A percentile compares a stretch with the other conserved stretches of the same genome.
These are phyloP conservation scores for Kalmusia sp. DNA, from an alignment of 2,329 filamentous ascomycete species.

Conservation along the genomic window DNA sequence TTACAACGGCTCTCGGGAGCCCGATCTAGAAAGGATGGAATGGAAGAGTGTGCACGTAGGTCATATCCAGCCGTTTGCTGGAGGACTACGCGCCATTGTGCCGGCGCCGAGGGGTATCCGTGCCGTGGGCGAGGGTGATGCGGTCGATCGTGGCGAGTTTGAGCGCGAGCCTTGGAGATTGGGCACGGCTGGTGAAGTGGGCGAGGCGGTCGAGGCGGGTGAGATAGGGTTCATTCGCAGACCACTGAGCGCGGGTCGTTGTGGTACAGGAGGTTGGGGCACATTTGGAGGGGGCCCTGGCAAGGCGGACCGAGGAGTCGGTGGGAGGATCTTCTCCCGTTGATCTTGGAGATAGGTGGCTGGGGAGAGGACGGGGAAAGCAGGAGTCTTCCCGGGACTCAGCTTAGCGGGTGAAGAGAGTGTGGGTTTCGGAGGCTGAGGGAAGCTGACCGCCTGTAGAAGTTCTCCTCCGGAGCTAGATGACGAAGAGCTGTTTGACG, in stretches of 20 bases:
- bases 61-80: constrained; percentile 45
- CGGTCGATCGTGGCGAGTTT: constrained; percentile 18
- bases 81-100: constrained; percentile 44
- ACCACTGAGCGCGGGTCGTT: constrained; percentile 28
- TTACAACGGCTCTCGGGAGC: constrained; percentile 30
- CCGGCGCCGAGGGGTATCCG: constrained; percentile 44
- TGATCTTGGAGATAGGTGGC: constrained; percentile 42
- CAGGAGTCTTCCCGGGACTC: constrained; percentile 32
- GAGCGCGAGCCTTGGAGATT: constrained; percentile 14
- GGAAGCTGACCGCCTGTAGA: constrained; percentile 28
- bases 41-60: neutral
- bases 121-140: constrained; percentile 36
- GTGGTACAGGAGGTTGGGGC: constrained; percentile 16
- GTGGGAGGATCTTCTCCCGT: constrained; percentile 43
- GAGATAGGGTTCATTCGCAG: constrained; percentile 46
- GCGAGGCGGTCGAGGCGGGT: constrained; percentile 24
- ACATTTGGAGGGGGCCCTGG: constrained; percentile 14
- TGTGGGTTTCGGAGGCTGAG: constrained; percentile 21
- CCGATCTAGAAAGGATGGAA: constrained; percentile 20
- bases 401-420: constrained; percentile 23
- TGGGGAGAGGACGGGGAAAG: constrained; percentile 34
- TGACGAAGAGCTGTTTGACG: constrained; percentile 21
- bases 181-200: constrained; percentile 22
- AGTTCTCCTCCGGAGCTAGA: constrained; percentile 16
- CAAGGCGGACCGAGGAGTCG: constrained; percentile 28